Conservation (phyloP, 2,329 filamentous ascomycete genomes). For the Cladobotryum protrusum region DNA sequence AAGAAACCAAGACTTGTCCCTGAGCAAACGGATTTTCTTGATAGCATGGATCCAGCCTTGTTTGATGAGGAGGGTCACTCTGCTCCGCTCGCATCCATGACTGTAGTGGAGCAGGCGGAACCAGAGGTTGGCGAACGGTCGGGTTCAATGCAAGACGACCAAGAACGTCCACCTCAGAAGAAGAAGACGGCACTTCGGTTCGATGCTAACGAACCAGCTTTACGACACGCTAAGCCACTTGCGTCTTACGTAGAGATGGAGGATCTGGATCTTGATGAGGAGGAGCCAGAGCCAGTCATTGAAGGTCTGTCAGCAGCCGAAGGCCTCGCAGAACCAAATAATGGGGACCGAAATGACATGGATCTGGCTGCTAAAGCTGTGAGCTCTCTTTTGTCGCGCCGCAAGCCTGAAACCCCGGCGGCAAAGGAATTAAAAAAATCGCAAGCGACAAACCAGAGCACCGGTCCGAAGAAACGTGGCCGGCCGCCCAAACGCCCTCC, state of each 20-base stretch:
- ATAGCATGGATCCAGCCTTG: constrained; percentile 48
- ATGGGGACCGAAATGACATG: constrained; percentile 22
- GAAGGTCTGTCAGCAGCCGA: background rate
- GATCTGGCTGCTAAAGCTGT: constrained; percentile 36
- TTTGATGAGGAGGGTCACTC: constrained; percentile 25
- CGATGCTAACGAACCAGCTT: constrained; percentile 41
- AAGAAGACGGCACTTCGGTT: constrained; percentile 20
- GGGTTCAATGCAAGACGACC: background rate
- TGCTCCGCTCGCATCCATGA: constrained; percentile 17
- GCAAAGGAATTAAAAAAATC: background rate
- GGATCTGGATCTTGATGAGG: constrained; percentile 35
- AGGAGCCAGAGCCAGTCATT: constrained; percentile 29
- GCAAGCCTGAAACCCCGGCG: constrained; percentile 3
- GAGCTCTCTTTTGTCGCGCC: constrained; percentile 21
- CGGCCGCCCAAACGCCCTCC: constrained; percentile 27
- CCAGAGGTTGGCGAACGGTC: constrained; percentile 14
- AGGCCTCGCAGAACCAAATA: constrained; percentile 8
- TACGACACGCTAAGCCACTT: constrained; percentile 48
- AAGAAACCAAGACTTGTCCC: constrained; percentile 32
- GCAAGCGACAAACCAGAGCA: background rate
- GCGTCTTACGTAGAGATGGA: constrained; percentile 46
- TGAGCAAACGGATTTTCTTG: constrained; percentile 26
- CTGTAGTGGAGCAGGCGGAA: constrained; percentile 12
- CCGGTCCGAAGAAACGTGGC: constrained; percentile 17
- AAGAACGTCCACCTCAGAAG: constrained; percentile 18